Evolutionary conservation across 805 yeast genomes (phyloP).

Genomic region (Candida methanosorbosa): DNA sequence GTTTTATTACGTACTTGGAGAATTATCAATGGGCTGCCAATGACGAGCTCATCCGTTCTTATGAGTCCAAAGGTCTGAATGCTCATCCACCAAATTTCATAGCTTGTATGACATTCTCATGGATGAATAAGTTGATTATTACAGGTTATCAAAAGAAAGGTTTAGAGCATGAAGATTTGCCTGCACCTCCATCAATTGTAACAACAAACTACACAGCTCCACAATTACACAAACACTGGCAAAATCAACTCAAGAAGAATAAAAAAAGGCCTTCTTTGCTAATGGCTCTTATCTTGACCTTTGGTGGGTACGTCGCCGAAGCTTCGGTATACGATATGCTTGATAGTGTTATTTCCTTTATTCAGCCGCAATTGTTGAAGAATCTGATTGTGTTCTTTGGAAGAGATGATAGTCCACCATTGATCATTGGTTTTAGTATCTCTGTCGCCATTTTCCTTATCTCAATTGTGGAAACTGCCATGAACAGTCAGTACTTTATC

Average conservation of each 20-base stretch:
- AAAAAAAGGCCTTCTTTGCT: slow-evolving; percentile 20
- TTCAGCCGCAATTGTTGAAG: slow-evolving; percentile 52
- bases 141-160: slow-evolving; percentile 43
- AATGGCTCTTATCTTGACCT: slow-evolving; percentile 27
- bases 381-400: slow-evolving; percentile 38
- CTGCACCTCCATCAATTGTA: slow-evolving; percentile 30
- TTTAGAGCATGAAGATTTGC: slow-evolving; percentile 30
- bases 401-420: slow-evolving; percentile 28
- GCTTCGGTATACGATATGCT: slow-evolving; percentile 29
- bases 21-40: slow-evolving; percentile 27
- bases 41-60: slow-evolving; percentile 26
- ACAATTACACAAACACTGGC: slow-evolving; percentile 26
- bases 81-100: slow-evolving; percentile 45
- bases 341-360: slow-evolving; percentile 30
- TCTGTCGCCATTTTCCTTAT: slow-evolving; percentile 56
- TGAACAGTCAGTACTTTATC: slow-evolving; percentile 62
- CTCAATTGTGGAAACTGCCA: slow-evolving; percentile 50
- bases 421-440: slow-evolving; percentile 53
- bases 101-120: slow-evolving; percentile 69
- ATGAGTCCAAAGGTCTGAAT: slow-evolving; percentile 21
- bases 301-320: slow-evolving; percentile 26
- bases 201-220: slow-evolving; percentile 25
- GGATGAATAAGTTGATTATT: slow-evolving; percentile 86
- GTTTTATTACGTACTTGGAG: slow-evolving; percentile 30
- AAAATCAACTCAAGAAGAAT: slow-evolving; percentile 18